These are phyloP conservation scores for Plasmodium chabaudi DNA, from an alignment of 169 alveolate genomes.

Conservation along the genomic window DNA sequence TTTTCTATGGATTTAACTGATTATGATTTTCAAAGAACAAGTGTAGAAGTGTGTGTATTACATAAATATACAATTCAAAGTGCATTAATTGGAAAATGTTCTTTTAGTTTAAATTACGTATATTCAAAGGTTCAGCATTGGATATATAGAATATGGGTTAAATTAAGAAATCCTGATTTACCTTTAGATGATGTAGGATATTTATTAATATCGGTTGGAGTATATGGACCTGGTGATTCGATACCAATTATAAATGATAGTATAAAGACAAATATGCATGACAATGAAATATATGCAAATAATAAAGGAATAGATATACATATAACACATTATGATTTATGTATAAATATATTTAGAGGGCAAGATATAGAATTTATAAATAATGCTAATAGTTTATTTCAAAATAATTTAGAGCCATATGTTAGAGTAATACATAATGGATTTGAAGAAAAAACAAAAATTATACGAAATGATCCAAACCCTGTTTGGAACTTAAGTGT, in stretches of 20 bases:
- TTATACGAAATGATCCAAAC: conserved; percentile 85
- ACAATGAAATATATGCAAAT: conserved; percentile 6
- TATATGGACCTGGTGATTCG: conserved; percentile 90
- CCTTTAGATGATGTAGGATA: conserved; percentile 83
- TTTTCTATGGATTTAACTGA: conserved; percentile 85
- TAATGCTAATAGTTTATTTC: conserved; percentile 59
- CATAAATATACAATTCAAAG: conserved; percentile 87
- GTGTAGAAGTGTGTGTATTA: conserved; percentile 85
- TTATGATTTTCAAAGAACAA: conserved; percentile 83
- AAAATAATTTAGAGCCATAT: conserved; percentile 83
- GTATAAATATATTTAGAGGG: conserved; percentile 60
- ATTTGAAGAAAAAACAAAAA: conserved; percentile 83
- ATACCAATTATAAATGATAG: conserved; percentile 88
- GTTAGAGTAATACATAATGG: conserved; percentile 89
- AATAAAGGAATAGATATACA: conserved; percentile 67
- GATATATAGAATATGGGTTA: conserved; percentile 89
- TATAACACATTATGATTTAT: conserved; percentile 60
- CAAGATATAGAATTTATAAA: conserved; percentile 66
- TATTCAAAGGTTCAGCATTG: conserved; percentile 90
- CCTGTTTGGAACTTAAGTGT: conserved; percentile 89
- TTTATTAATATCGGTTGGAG: conserved; percentile 86
- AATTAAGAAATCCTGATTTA: conserved; percentile 81
- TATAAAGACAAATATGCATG: conserved; percentile 46
- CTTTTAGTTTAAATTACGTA: conserved; percentile 85
- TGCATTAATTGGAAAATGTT: conserved; percentile 87